Conservation (phyloP, 2,329 filamentous ascomycete genomes). For the Aurifilum marmelostoma region DNA sequence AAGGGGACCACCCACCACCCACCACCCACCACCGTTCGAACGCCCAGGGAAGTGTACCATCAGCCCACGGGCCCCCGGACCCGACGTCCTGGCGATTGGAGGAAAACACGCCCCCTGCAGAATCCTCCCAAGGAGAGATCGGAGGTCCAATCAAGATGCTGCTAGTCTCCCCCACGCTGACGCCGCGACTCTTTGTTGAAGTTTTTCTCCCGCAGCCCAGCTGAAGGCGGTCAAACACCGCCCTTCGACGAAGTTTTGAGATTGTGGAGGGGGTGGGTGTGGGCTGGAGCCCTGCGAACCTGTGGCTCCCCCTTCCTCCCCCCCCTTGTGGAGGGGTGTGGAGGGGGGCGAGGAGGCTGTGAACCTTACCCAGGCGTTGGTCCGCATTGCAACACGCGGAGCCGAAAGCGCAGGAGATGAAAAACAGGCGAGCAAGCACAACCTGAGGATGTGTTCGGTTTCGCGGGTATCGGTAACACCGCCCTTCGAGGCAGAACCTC, state of each 20-base stretch:
- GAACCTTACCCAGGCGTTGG: constrained; percentile 12
- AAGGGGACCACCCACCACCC: too few relatives aligned
- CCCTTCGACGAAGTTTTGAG: constrained; percentile 8
- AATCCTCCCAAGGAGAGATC: neutral
- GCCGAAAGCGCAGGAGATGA: neutral
- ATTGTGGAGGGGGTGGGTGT: constrained; percentile 13
- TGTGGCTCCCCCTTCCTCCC: constrained; percentile 18
- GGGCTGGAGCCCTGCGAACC: constrained; percentile 7
- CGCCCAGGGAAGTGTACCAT: neutral
- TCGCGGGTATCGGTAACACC: constrained; percentile 17
- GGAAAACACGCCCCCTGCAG: neutral
- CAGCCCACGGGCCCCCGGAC: constrained; percentile 12
- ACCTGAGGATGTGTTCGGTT: neutral
- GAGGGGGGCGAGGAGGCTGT: constrained; percentile 16
- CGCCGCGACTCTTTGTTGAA: neutral
- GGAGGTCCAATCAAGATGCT: constrained; percentile 3
- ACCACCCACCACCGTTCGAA: neutral
- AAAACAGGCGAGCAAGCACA: neutral
- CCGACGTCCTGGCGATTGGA: constrained; percentile 13
- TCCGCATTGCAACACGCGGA: neutral
- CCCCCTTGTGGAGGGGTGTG: neutral
- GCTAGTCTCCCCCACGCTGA: constrained; percentile 7
- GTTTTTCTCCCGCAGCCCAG: neutral
- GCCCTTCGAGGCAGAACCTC: constrained; percentile 18
- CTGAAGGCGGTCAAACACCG: constrained; percentile 23